Evolutionary conservation across 176 grass and related monocot species (phyloP).

Genomic region (Avena sativa): DNA sequence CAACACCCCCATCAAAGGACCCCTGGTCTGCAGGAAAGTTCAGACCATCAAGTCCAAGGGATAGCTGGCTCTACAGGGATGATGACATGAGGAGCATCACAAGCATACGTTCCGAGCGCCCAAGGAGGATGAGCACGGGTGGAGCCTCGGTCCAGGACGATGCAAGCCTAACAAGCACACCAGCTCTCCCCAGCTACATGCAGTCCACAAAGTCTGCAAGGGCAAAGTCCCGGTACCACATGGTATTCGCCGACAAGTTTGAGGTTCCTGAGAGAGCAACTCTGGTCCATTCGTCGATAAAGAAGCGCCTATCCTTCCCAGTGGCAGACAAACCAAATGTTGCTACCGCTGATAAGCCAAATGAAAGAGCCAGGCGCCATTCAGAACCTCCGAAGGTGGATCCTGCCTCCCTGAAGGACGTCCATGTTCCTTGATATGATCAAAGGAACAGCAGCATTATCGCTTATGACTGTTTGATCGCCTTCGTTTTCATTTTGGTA

Average conservation of each 20-base stretch:
- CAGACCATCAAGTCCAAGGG: slow-evolving; percentile 71
- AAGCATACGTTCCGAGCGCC: slow-evolving; percentile 76
- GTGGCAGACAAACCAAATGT: slow-evolving; percentile 42
- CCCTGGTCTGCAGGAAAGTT: slow-evolving; percentile 54
- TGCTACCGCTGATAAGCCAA: slow-evolving; percentile 38
- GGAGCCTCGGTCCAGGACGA: slow-evolving; percentile 77
- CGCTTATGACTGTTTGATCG: slow-evolving; percentile 42
- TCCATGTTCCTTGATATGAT: slow-evolving; percentile 41
- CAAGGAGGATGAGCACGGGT: slow-evolving; percentile 69
- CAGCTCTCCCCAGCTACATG: slow-evolving; percentile 80
- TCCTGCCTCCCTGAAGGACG: slow-evolving; percentile 62
- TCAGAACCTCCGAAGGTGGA: slow-evolving; percentile 76
- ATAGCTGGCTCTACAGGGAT: slow-evolving; percentile 58
- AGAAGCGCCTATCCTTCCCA: slow-evolving; percentile 90
- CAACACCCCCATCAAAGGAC: slow-evolving; percentile 65
- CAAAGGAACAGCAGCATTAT: background rate
- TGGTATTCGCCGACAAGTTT: slow-evolving; percentile 54
- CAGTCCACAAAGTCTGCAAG: slow-evolving; percentile 88
- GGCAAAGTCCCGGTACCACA: slow-evolving; percentile 65
- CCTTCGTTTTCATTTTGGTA: slow-evolving; percentile 27
- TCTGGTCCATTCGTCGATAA: slow-evolving; percentile 52
- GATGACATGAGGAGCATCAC: slow-evolving; percentile 85
- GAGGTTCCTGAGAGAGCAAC: slow-evolving; percentile 63
- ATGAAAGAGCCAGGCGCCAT: slow-evolving; percentile 52
- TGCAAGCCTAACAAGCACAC: slow-evolving; percentile 69